These are phyloP conservation scores for Penicillium chermesinum DNA, from an alignment of 495 filamentous ascomycete species.

Conservation along the genomic window DNA sequence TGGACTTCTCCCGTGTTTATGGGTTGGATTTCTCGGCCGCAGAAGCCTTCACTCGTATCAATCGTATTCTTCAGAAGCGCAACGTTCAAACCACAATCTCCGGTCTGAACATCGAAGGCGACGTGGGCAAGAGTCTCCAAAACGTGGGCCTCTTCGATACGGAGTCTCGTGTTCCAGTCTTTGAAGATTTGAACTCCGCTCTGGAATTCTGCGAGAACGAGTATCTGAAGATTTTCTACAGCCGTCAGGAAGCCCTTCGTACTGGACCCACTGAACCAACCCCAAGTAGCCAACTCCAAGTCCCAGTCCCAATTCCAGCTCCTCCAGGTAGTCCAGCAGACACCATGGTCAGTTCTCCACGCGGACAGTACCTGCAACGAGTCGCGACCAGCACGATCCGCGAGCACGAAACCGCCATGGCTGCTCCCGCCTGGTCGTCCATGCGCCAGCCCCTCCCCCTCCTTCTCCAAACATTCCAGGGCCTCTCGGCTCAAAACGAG, in stretches of 20 bases:
- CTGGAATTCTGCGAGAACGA: slow-evolving; percentile 95
- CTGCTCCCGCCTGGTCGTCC: slow-evolving; percentile 60
- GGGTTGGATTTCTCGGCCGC: slow-evolving; percentile 94
- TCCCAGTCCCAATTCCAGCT: slow-evolving; percentile 37
- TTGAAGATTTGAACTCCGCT: slow-evolving; percentile 86
- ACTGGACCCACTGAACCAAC: slow-evolving; percentile 12
- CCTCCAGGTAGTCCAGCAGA: slow-evolving; percentile 28
- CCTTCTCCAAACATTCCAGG: slow-evolving; percentile 87
- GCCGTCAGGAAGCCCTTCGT: slow-evolving; percentile 37
- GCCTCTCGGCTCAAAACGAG: slow-evolving; percentile 69
- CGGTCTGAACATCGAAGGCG: slow-evolving; percentile 65
- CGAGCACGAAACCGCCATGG: slow-evolving; percentile 53
- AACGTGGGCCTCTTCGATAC: slow-evolving; percentile 73
- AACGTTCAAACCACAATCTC: slow-evolving; percentile 76
- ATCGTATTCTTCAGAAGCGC: slow-evolving; percentile 66
- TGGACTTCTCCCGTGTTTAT: slow-evolving; percentile 84
- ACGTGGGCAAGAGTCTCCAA: slow-evolving; percentile 69
- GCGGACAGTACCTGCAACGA: slow-evolving; percentile 68
- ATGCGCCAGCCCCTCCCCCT: slow-evolving; percentile 87
- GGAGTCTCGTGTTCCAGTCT: slow-evolving; percentile 65
- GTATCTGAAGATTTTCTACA: slow-evolving; percentile 80
- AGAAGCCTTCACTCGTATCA: slow-evolving; percentile 89
- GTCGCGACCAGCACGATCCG: slow-evolving; percentile 68
- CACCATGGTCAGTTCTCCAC: slow-evolving; percentile 66
- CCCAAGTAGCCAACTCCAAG: slow-evolving; percentile 38